Evolutionary conservation across 1,284 basidiomycete genomes (phyloP).

Genomic region (Kalmanozyma brasiliensis): DNA sequence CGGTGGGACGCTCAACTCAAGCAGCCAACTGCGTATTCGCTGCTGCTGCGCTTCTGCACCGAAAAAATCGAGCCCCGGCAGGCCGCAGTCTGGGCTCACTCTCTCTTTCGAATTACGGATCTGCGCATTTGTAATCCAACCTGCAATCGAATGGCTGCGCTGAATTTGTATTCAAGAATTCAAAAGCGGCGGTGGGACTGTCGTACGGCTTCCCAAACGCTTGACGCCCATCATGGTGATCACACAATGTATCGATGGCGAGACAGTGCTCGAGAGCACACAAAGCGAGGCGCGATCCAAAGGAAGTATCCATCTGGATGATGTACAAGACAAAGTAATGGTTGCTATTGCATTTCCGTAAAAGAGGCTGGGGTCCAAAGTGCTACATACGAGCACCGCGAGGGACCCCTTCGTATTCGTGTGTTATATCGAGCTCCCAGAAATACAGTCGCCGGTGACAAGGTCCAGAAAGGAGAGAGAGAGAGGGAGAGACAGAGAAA

Average conservation of each 20-base stretch:
- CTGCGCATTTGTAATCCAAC: constrained; percentile 17
- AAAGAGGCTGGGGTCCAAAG: constrained; percentile 10
- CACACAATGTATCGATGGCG: too few species aligned
- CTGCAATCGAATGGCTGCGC: background rate
- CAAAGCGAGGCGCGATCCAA: background rate
- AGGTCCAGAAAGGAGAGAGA: constrained; percentile 3
- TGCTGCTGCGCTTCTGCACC: too few species aligned
- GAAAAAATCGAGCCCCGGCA: background rate
- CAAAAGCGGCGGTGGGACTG: background rate
- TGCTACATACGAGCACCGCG: background rate
- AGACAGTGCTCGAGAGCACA: too few species aligned
- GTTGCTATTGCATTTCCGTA: constrained; percentile 22
- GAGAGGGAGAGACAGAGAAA: constrained; percentile 6
- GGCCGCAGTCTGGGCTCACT: background rate
- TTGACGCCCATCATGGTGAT: too few species aligned
- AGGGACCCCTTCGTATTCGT: constrained; percentile 27
- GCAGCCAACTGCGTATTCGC: constrained; percentile 7
- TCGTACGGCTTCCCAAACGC: constrained; percentile 4
- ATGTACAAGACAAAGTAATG: constrained; percentile 17
- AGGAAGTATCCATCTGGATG: constrained; percentile 1
- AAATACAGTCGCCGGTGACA: constrained; percentile 23
- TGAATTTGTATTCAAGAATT: background rate
- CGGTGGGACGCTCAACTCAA: too few species aligned
- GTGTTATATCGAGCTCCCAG: constrained; percentile 32
- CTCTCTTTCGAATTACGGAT: constrained; percentile 4